Percentiles rank a stretch among this genome's conserved stretches.
These are phyloP conservation scores for Petasospora fabianii DNA, from an alignment of 1,139 yeast species.

Conservation along the genomic window DNA sequence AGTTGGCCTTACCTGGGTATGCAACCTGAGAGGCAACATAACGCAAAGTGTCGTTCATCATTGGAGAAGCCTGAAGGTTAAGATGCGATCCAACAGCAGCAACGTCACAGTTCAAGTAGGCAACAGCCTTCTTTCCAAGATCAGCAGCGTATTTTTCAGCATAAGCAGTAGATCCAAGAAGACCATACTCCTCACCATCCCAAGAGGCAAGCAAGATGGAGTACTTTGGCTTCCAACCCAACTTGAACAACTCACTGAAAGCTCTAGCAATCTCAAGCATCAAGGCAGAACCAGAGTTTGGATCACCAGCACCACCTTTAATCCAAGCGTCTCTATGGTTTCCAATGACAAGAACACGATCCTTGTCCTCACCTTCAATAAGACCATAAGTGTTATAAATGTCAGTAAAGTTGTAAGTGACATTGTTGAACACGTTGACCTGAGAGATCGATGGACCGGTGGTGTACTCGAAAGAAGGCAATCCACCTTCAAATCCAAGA, in stretches of 20 bases:
- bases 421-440: conserved; percentile 50
- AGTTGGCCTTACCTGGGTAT: conserved; percentile 41
- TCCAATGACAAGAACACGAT: conserved; percentile 57
- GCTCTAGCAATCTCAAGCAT: conserved; percentile 57
- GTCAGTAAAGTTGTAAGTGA: conserved; percentile 56
- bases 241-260: conserved; percentile 42
- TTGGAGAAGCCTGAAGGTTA: conserved; percentile 47
- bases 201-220: conserved; percentile 60
- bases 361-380: conserved; percentile 46
- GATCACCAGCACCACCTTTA: conserved; percentile 68
- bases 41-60: conserved; percentile 41
- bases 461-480: conserved; percentile 46
- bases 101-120: conserved; percentile 62
- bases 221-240: conserved; percentile 63
- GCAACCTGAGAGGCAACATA: conserved; percentile 38
- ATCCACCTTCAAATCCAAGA: conserved; percentile 35
- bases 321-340: conserved; percentile 78
- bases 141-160: conserved; percentile 51
- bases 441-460: conserved; percentile 58
- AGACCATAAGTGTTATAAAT: conserved; percentile 57
- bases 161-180: conserved; percentile 66
- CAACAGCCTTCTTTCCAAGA: conserved; percentile 46
- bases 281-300: conserved; percentile 63
- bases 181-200: conserved; percentile 74
- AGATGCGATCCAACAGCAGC: conserved; percentile 53